Evolutionary conservation across 2,329 filamentous ascomycete species (phyloP).

Genomic region (Pleochaeta shiraiana): DNA sequence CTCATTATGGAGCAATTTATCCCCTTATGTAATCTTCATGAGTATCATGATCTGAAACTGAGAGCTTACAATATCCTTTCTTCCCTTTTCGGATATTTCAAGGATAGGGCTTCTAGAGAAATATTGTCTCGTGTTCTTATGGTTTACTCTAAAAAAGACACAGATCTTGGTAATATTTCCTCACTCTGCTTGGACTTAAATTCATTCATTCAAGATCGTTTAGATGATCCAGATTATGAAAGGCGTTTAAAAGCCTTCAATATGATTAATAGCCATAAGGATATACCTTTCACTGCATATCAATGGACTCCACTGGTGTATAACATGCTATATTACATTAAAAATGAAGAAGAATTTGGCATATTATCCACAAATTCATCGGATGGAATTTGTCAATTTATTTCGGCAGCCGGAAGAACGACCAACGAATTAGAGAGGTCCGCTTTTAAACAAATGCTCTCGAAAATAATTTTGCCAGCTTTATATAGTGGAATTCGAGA

Average conservation of each 20-base stretch:
- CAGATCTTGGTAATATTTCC: constrained; percentile 38
- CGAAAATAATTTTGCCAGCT: constrained; percentile 45
- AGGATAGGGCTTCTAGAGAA: constrained; percentile 54
- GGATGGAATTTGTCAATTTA: constrained; percentile 55
- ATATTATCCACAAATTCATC: constrained; percentile 64
- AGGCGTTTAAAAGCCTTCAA: constrained; percentile 58
- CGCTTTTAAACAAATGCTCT: constrained; percentile 36
- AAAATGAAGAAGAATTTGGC: constrained; percentile 69
- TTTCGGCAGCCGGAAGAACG: constrained; percentile 36
- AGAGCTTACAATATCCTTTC: constrained; percentile 54
- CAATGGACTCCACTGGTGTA: constrained; percentile 80
- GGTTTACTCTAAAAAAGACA: constrained; percentile 44
- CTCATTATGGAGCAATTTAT: constrained; percentile 66
- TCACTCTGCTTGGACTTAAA: constrained; percentile 60
- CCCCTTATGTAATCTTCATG: constrained; percentile 34
- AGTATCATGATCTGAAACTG: constrained; percentile 34
- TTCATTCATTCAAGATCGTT: constrained; percentile 43
- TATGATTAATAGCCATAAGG: constrained; percentile 41
- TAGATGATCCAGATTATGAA: constrained; percentile 82
- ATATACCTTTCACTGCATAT: constrained; percentile 34
- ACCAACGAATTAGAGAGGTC: constrained; percentile 22
- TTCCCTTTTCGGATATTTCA: constrained; percentile 77
- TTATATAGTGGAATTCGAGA: constrained; percentile 59
- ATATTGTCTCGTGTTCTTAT: constrained; percentile 51
- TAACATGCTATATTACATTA: constrained; percentile 76